Evolutionary conservation across 106 monocot species (phyloP), one percentile per base, ranked within the genome.

Genomic region (Dendrobium officinale): DNA sequence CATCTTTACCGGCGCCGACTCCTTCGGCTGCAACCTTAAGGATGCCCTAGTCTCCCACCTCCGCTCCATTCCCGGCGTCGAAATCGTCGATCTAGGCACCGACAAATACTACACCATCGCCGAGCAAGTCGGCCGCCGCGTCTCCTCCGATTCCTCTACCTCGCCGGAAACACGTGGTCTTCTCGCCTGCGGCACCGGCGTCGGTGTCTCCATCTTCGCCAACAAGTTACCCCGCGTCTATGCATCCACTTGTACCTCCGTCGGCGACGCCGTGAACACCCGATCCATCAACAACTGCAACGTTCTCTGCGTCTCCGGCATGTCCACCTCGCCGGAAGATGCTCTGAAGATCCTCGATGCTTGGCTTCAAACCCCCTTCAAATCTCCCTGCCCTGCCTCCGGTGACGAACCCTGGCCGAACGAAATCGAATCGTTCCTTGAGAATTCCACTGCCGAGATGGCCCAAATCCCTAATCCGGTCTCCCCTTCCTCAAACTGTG

Each of bases 141-240:
- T 87, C 81, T 77, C 79, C 87, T 42, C 85, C 79, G 67, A 81
- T 55, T 15, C 87, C 24, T 1, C 75, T 40, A 5, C 80, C 85
- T 40, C 55, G 20, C 1, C 77, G 10, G 84, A 87, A 67, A 79
- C 89, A 42, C 89, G 92, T 76, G 93, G 95, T 42, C 89, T 95
- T 51, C 78, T 95, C 51, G 85, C 81, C 74, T 95, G 95, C 86
- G 95, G 95, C 83, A 95, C 95, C 41, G 95, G 92, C 77, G 87
- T 88, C 40, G 95, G 95, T 67, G 93, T 96, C 59, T 79, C 88
- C 81, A 96, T 96, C 72, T 96, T 96, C 88, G 93, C 96, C 77
- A 96, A 96, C 88, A 96, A 96, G 82, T 86, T 83, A 87, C 96
- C 93, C 64, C 73, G 88, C 79, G 90, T 93, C 59, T 96, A 96